These are phyloP conservation scores for Scalesia atractyloides DNA, from an alignment of 129 eudicot species.

Conservation along the genomic window DNA sequence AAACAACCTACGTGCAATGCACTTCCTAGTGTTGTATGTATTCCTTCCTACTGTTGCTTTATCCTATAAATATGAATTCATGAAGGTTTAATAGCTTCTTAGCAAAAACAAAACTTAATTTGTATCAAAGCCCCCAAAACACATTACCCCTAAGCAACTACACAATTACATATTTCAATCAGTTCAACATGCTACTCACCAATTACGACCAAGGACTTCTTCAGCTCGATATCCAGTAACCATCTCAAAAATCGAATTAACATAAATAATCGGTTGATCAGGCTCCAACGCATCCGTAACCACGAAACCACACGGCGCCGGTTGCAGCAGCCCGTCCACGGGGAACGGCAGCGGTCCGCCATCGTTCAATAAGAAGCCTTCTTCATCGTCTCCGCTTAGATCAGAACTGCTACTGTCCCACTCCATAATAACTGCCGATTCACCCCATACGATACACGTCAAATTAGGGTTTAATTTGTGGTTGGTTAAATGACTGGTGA, in stretches of 20 bases:
- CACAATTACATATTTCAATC: slow-evolving; percentile 1
- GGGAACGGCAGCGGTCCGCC: slow-evolving; percentile 69
- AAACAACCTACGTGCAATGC: too few species aligned
- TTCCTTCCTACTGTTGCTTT: too few species aligned
- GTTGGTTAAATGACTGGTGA: too few species aligned
- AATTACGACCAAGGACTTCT: slow-evolving; percentile 54
- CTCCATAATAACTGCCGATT: slow-evolving; percentile 35
- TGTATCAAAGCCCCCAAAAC: too few species aligned
- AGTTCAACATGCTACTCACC: slow-evolving; percentile 28
- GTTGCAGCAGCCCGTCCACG: slow-evolving; percentile 56
- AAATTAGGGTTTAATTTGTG: too few species aligned
- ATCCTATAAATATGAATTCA: too few species aligned
- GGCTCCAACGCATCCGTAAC: slow-evolving; percentile 95
- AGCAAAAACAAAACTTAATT: too few species aligned
- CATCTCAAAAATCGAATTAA: slow-evolving; percentile 69
- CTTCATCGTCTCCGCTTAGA: slow-evolving; percentile 60
- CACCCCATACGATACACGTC: too few species aligned
- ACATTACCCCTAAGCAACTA: background rate
- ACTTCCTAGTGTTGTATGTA: too few species aligned
- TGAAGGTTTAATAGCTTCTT: too few species aligned
- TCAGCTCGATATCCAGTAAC: slow-evolving; percentile 70
- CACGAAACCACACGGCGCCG: slow-evolving; percentile 85
- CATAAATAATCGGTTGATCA: slow-evolving; percentile 76
- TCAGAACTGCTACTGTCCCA: slow-evolving; percentile 57
- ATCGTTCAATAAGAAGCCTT: slow-evolving; percentile 49